Evolutionary conservation across 2,329 filamentous ascomycete genomes (phyloP), one percentile per base, ranked within the genome.

Genomic region (Chaetoscypha palmicola): DNA sequence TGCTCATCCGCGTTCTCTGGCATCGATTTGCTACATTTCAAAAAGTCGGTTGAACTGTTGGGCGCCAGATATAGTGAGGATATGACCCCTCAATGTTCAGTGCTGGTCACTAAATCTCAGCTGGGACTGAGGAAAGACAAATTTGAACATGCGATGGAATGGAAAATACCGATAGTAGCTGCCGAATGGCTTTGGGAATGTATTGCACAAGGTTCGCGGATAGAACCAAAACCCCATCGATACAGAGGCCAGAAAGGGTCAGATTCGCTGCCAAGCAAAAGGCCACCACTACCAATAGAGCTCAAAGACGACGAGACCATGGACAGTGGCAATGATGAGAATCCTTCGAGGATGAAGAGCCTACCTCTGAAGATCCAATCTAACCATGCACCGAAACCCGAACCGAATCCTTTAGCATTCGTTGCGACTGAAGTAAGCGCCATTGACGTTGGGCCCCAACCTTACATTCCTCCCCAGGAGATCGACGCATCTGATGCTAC

Each of bases 161-260:
- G 86, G 72, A 74, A 74, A 3, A 83, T 97, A 9, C 86, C 89
- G 2, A 79, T 91, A n/a, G 85, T 97, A 9, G 76, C 76, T 5
- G 77, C 79, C 14, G 77, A 83, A 17, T 98, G 92, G 92, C 70
- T 98, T 2, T 92, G 86, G 81, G 75, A 82, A 40, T 92, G 85
- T 52, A 79, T 96, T 39, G 70, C 72, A 57, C 76, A 68, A 0
- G 76, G 76, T 22, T 62, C 68, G 42, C 68, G 66, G 54, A 67
- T 74, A 44, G 58, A 70, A 9, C 73, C 72, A 38, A 63, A 67
- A 17, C 62, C 67, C 22, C 77, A 74, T 56, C 51, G 63, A 16
- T 61, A 67, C 38, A 58, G 57, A 30, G 51, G 55, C 1, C 58
- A 62, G 48, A 61, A 54, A 24, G 46, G 43, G 37, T 39, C 49